Evolutionary conservation across 176 grass and related monocot species (phyloP).

Genomic region (Lolium perenne): DNA sequence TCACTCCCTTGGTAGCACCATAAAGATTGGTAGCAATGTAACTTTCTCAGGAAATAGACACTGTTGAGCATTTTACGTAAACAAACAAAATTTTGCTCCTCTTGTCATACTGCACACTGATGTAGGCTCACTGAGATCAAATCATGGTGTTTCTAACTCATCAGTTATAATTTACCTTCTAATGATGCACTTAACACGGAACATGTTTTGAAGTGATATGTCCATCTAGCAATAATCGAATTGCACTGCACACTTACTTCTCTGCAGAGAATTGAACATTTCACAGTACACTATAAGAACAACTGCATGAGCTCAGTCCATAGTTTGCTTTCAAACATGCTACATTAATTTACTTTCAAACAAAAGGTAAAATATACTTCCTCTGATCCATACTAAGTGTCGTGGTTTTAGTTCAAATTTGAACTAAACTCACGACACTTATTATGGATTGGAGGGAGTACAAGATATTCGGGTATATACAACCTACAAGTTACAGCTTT

Average conservation of each 20-base stretch:
- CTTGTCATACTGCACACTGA: no score
- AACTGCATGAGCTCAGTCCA: not conserved
- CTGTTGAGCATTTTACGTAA: not conserved
- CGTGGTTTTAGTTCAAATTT: no score
- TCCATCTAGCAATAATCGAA: constrained; percentile 39
- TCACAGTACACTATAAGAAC: constrained; percentile 9
- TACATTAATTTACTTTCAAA: not conserved
- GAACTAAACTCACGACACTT: no score
- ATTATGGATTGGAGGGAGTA: not conserved
- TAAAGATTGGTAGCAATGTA: constrained; percentile 21
- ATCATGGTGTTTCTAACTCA: not conserved
- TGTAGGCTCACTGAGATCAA: not conserved
- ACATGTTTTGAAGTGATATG: constrained; percentile 28
- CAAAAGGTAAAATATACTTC: not conserved
- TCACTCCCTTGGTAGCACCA: not conserved
- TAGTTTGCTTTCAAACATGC: not conserved
- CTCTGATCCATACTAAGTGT: no score
- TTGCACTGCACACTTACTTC: constrained; percentile 8
- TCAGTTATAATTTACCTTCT: constrained; percentile 47
- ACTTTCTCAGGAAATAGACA: not conserved
- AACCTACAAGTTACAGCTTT: constrained; percentile 20
- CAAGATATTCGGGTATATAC: not conserved
- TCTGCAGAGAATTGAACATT: constrained; percentile 5
- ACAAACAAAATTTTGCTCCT: not conserved
- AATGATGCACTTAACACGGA: constrained; percentile 13